Conservation (phyloP, 768 basidiomycete species). For the Coprinopsis strossmayeri region DNA sequence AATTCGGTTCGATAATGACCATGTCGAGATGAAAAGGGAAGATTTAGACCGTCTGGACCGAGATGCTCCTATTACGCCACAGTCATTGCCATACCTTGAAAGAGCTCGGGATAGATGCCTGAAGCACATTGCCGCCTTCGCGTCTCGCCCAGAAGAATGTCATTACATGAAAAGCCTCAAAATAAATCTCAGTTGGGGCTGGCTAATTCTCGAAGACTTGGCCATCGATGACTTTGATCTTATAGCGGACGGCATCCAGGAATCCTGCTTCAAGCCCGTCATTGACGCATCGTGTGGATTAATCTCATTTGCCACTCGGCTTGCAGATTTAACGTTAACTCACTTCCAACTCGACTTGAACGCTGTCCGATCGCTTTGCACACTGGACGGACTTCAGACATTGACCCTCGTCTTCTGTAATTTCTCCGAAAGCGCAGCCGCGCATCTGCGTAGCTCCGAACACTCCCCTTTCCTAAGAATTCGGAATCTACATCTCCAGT, state of each 20-base stretch:
- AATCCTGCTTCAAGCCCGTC: neutral
- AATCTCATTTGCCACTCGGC: neutral
- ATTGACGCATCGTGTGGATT: neutral
- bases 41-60: too few relatives aligned
- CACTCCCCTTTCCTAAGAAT: neutral
- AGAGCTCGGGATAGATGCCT: too few relatives aligned
- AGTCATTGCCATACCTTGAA: too few relatives aligned
- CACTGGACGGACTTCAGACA: neutral
- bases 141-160: neutral
- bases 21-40: too few relatives aligned
- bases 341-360: neutral
- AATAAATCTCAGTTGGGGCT: neutral
- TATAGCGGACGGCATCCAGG: neutral
- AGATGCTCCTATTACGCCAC: too few relatives aligned
- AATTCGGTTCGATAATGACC: too few relatives aligned
- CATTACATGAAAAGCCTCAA: neutral
- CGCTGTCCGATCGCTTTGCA: neutral
- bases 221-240: neutral
- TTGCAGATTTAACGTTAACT: neutral
- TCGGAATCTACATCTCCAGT: neutral
- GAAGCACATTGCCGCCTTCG: too few relatives aligned
- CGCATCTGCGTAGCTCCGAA: neutral
- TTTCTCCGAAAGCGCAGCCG: neutral
- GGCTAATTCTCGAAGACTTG: neutral
- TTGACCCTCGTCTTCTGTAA: neutral